Conservation (phyloP, 2,329 filamentous ascomycete species). For the Verticillium albo-atrum region DNA sequence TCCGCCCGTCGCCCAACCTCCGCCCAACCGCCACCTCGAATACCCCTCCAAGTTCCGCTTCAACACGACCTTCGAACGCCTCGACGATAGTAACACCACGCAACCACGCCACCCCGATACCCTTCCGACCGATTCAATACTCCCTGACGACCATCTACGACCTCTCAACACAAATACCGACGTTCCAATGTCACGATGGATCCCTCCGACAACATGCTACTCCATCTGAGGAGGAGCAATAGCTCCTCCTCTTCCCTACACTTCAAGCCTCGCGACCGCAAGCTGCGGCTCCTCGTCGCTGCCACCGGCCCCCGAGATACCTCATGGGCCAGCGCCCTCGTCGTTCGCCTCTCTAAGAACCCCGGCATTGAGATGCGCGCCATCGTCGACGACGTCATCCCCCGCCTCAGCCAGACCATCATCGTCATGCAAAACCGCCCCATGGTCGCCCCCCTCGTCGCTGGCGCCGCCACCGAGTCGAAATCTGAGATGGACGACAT, state of each 20-base stretch:
- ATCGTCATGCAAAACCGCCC: constrained; percentile 54
- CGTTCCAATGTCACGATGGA: constrained; percentile 2
- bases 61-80: neutral
- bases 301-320: constrained; percentile 62
- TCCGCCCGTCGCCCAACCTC: neutral
- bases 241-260: constrained; percentile 32
- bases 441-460: constrained; percentile 22
- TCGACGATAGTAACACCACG: neutral
- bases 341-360: constrained; percentile 63
- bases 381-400: constrained; percentile 61
- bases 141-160: neutral
- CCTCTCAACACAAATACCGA: neutral
- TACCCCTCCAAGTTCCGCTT: neutral
- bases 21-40: neutral
- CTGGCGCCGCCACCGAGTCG: constrained; percentile 19
- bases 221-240: constrained; percentile 3
- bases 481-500: constrained; percentile 35
- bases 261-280: constrained; percentile 31
- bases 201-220: constrained; percentile 1
- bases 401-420: constrained; percentile 58
- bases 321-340: constrained; percentile 61
- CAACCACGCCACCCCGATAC: too few species aligned
- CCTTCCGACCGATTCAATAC: neutral
- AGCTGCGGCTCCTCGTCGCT: constrained; percentile 59
- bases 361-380: constrained; percentile 56